Evolutionary conservation across 768 basidiomycete genomes (phyloP), one percentile per base, ranked within the genome.

Genomic region (Tricholoma sp.): DNA sequence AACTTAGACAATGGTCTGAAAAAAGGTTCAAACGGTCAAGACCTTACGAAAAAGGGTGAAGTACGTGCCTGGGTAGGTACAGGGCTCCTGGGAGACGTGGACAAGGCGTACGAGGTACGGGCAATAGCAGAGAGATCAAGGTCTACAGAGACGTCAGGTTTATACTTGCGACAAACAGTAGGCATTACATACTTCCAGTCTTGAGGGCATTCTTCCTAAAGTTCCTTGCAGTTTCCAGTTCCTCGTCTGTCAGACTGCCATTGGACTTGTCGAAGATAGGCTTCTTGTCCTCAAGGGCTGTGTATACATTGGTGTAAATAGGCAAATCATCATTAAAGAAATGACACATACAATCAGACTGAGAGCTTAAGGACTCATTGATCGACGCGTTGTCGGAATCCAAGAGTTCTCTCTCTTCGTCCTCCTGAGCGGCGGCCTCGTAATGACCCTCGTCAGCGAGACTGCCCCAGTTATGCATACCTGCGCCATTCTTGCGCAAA

Each of bases 401-500:
- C 24, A 24, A 24, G 24, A 74, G 63, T 15, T 79, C 78, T n/a
- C 67, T 64, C 47, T 74, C 73, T 66, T 83, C 83, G 70, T 91
- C 91, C 18, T 73, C 74, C 42, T 79, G 54, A 1, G 84, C 87
- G 36, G 77, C 80, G 24, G 68, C 66, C 71, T 88, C 89, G 61
- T 80, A 76, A 58, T 81, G 76, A 39, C 69, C 72, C 73, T 92
- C 88, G 63, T 89, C 76, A 2, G 70, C 72, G 59, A 89, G 68
- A 54, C 78, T 80, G 57, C 93, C 93, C 93, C 93, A 96, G 74
- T 91, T 93, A 74, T 94, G 84, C 7, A 79, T 76, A 33, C 93
- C 93, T 28, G 82, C 85, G 54, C 93, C 93, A 58, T 82, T 77
- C 75, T 94, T 94, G 73, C 84, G 86, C 56, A 87, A 62, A 63